These are phyloP conservation scores for Micractinium conductrix DNA, from an alignment of 139 green algal genomes.

Conservation along the genomic window DNA sequence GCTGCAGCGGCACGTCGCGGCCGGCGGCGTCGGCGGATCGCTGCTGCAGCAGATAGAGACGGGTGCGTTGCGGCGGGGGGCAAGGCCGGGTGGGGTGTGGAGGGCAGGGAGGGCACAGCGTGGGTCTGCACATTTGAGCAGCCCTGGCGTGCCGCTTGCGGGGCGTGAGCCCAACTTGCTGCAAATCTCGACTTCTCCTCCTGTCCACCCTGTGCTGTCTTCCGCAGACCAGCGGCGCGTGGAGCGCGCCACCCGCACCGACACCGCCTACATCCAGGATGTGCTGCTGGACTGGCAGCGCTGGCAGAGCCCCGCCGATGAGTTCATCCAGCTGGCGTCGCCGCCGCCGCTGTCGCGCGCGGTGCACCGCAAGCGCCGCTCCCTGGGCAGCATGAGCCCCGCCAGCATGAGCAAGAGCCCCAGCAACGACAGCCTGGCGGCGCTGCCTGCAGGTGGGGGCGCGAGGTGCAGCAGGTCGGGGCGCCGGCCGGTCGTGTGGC, in stretches of 20 bases:
- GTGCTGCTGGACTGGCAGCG: constrained; percentile 51
- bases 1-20: constrained; percentile 19
- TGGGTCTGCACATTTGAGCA: background rate
- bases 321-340: constrained; percentile 42
- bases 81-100: background rate
- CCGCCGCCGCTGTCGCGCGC: background rate
- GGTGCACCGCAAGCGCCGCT: background rate
- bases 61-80: background rate
- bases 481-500: no score
- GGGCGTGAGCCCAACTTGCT: background rate
- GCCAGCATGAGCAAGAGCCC: constrained; percentile 28
- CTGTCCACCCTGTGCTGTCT: background rate
- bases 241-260: constrained; percentile 35
- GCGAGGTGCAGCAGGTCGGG: no score
- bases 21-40: constrained; percentile 7
- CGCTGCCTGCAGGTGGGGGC: background rate
- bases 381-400: background rate
- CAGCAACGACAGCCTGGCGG: constrained; percentile 21
- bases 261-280: constrained; percentile 37
- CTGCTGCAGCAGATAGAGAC: constrained; percentile 28
- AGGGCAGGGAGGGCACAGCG: background rate
- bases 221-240: constrained; percentile 40
- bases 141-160: background rate
- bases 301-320: constrained; percentile 45
- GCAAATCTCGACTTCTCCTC: background rate